Percentiles rank a stretch among this genome's conserved stretches.
Conservation (phyloP, 2,329 filamentous ascomycete genomes). For the Alternaria sp. region DNA sequence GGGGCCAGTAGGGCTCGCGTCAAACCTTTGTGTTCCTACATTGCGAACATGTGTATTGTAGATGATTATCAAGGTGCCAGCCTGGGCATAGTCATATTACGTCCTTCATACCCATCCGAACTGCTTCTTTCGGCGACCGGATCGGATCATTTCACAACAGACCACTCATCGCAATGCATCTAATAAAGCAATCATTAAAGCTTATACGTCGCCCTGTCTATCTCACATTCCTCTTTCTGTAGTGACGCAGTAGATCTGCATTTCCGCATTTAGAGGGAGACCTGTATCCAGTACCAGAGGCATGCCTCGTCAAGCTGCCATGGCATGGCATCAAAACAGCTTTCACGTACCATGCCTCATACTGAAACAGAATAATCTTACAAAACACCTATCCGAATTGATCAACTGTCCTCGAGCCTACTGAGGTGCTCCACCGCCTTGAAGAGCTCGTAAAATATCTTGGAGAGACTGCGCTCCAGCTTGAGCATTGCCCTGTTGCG, state of each 20-base stretch:
- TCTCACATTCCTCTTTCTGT: background rate
- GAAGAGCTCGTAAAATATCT: conserved; percentile 43
- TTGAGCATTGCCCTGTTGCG: conserved; percentile 32
- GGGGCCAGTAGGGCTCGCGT: background rate
- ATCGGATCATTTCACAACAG: background rate
- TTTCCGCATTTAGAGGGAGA: background rate
- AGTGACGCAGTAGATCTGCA: conserved; percentile 1
- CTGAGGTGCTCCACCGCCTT: conserved; percentile 28
- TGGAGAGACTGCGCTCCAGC: conserved; percentile 35
- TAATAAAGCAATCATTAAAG: conserved; percentile 10
- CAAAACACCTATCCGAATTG: conserved; percentile 7
- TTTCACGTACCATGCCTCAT: conserved; percentile 5
- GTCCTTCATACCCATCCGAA: background rate
- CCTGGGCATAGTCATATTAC: background rate
- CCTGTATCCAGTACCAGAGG: background rate
- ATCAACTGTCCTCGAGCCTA: background rate
- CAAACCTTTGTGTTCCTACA: background rate
- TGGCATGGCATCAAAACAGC: background rate
- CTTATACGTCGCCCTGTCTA: conserved; percentile 2
- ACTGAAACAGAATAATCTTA: conserved; percentile 11
- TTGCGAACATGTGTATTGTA: background rate
- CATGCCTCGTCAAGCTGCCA: conserved; percentile 1
- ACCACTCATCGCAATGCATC: background rate
- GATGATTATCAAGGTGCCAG: background rate
- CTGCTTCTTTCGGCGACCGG: conserved; percentile 2